phyloP scores from a whole-genome alignment of 2,329 filamentous ascomycete species.

The Aureobasidium pullulans region DNA sequence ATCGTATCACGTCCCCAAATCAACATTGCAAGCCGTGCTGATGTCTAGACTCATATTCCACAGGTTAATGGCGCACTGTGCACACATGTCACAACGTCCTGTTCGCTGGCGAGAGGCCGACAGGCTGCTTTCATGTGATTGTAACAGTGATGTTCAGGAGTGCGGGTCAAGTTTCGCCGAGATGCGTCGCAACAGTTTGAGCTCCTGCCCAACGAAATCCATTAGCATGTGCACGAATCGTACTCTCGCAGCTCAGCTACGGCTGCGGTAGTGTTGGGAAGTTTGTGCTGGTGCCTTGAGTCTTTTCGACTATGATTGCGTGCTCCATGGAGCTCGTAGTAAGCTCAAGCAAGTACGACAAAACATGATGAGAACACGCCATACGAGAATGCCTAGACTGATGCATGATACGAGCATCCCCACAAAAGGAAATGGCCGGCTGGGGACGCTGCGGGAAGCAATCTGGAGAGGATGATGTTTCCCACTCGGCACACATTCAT shows the following conservation, averaged over 20 bases:
- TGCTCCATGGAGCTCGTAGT: not conserved
- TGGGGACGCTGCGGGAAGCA: not conserved
- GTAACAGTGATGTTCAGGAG: not conserved
- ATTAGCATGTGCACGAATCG: not conserved
- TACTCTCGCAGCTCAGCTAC: not conserved
- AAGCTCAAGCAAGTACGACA: not conserved
- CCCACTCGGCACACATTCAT: not conserved
- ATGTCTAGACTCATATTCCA: not conserved
- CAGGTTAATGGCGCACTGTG: not conserved
- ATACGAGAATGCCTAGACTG: not conserved
- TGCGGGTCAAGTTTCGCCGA: not conserved
- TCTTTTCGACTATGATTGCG: not conserved
- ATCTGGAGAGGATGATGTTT: not conserved
- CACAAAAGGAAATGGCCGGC: not conserved
- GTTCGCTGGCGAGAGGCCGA: not conserved
- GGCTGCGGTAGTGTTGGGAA: not conserved
- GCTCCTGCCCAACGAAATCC: not conserved
- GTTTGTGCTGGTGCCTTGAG: not conserved
- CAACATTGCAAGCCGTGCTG: not conserved
- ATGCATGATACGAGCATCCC: not conserved
- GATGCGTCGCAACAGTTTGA: not conserved
- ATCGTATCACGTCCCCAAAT: not conserved
- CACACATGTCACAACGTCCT: not conserved
- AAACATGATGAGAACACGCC: not conserved
- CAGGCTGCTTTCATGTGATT: not conserved